Base-by-base conservation (phyloP, 306 rosid genomes). In the Dryas octopetala region DNA sequence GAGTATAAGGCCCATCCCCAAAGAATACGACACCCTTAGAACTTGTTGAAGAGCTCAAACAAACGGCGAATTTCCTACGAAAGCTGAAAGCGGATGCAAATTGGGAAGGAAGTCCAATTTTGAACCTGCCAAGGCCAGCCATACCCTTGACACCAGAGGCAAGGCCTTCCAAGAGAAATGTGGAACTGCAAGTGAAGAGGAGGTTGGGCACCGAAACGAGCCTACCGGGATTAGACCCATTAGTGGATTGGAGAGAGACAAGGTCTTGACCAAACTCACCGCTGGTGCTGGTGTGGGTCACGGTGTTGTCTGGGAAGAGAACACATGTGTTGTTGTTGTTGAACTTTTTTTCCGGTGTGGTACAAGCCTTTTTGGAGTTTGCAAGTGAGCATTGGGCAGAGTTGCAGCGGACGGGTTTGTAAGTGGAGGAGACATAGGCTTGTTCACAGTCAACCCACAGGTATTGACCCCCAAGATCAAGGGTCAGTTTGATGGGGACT, bases 391-490 rank as follows among this genome's bases (percentile, higher is more conserved):
- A 91, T 9, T 81, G 91, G 15, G 91, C 51, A 0, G 92, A 77
- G 40, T 82, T 75, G 66, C 91, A 89, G 3, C 55, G 89, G 6
- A 50, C 66, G 0, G 88, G 82, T 66, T 82, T 87, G 9, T 77
- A 83, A 23, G 89, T 85, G 47, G 89, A 88, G 17, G 97, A 89
- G 48, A 43, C 69, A 57, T 82, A 85, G 63, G 72, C 74, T 0
- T 69, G 0, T 7, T 84, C 87, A 26, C 91, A 88, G 9, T 88
- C 86, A 1, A 86, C 89, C 92, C 92, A 87, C n/a, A 84, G 76
- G 77, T 74, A 83, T 9, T 70, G 85, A 4, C 90, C 89, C 1
- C 93, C 90, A 0, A 92, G 89, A 23, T 92, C 93, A 0, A 90
- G 12, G 1, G 90, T 85, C 8, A 92, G 82, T 11, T 90, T 92